A percentile compares a stretch with the other conserved stretches of the same genome.
phyloP scores from a whole-genome alignment of 805 yeast genomes.

The Saturnispora gosingensis region DNA sequence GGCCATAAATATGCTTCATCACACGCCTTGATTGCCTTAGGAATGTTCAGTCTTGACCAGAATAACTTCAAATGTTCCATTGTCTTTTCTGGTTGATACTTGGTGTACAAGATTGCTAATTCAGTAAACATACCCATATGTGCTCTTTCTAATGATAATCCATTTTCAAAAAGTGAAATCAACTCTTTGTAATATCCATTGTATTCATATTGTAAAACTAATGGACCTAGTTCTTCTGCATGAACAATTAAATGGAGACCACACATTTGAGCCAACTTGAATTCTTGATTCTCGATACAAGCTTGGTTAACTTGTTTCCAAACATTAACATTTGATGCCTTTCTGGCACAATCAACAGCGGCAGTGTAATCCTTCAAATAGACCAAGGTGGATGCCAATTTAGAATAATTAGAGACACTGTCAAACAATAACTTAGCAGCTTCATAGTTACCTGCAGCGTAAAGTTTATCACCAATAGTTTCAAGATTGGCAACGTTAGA shows the following conservation, averaged over 20 bases:
- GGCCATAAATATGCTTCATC: constrained; percentile 94
- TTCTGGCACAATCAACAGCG: constrained; percentile 98
- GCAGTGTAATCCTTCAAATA: constrained; percentile 86
- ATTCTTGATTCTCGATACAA: constrained; percentile 89
- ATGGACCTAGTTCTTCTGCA: constrained; percentile 91
- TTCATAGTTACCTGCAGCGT: constrained; percentile 70
- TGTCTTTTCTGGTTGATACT: constrained; percentile 80
- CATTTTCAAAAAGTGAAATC: constrained; percentile 88
- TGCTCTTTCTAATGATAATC: constrained; percentile 93
- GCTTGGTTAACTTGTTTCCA: constrained; percentile 98
- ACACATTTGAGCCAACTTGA: constrained; percentile 96
- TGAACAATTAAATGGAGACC: constrained; percentile 95
- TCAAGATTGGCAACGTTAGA: constrained; percentile 92
- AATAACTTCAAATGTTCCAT: constrained; percentile 95
- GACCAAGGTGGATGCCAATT: constrained; percentile 93
- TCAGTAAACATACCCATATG: constrained; percentile 99
- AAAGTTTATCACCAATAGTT: constrained; percentile 83
- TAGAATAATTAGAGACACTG: constrained; percentile 86
- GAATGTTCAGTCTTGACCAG: constrained; percentile 98
- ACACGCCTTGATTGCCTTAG: constrained; percentile 90
- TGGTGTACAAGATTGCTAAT: constrained; percentile 81
- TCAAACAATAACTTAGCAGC: constrained; percentile 88
- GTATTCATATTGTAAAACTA: constrained; percentile 78
- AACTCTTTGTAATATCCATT: constrained; percentile 89
- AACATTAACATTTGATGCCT: constrained; percentile 85